Percentiles rank a stretch among this genome's conserved stretches.
phyloP scores from a whole-genome alignment of 1,139 yeast species.

The Pichia sp. region DNA sequence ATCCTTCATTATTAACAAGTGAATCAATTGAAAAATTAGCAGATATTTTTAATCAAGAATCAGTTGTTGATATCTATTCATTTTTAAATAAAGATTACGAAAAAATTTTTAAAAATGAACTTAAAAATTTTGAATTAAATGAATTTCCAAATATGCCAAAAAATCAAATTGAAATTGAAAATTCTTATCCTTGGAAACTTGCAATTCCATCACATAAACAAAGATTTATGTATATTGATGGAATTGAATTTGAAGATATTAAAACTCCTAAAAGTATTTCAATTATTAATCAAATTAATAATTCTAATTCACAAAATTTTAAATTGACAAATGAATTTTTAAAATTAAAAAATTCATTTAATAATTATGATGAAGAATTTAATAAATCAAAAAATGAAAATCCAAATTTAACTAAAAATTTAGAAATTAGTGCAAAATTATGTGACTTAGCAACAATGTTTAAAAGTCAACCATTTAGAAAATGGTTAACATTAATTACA shows the following conservation, averaged over 20 bases:
- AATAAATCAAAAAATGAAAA: constrained; percentile 14
- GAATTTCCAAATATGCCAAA: constrained; percentile 52
- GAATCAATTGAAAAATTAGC: constrained; percentile 41
- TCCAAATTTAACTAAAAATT: constrained; percentile 12
- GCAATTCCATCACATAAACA: constrained; percentile 95
- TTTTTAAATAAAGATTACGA: constrained; percentile 59
- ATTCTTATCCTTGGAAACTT: constrained; percentile 85
- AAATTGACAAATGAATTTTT: constrained; percentile 27
- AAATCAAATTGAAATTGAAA: constrained; percentile 45
- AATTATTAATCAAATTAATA: constrained; percentile 34
- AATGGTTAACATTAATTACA: constrained; percentile 65
- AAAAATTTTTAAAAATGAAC: constrained; percentile 36
- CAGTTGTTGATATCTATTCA: constrained; percentile 60
- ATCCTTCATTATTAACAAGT: constrained; percentile 45
- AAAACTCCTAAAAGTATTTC: constrained; percentile 30
- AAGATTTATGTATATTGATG: constrained; percentile 77
- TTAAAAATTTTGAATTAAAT: constrained; percentile 49
- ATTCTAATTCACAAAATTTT: constrained; percentile 20
- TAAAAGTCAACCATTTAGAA: constrained; percentile 55
- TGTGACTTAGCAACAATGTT: constrained; percentile 54
- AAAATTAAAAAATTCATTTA: constrained; percentile 3
- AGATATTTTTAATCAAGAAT: constrained; percentile 53
- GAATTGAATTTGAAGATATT: constrained; percentile 34
- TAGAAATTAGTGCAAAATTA: constrained; percentile 31
- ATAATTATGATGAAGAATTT: constrained; percentile 1